A percentile compares a stretch with the other conserved stretches of the same genome.
Evolutionary conservation across 2,329 filamentous ascomycete genomes (phyloP).

Genomic region (Fusarium protoensiforme): DNA sequence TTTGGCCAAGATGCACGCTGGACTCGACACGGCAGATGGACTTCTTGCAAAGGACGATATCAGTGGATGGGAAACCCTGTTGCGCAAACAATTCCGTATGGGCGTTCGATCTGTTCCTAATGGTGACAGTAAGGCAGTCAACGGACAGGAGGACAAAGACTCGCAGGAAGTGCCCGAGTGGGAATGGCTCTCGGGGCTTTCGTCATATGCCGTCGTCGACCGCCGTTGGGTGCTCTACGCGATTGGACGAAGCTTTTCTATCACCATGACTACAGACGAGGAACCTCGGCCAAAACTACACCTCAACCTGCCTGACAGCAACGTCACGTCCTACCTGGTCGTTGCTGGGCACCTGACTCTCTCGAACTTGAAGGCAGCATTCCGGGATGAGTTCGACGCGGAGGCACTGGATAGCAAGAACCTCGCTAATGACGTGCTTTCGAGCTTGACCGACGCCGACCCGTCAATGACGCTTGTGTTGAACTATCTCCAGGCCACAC

Average conservation of each 20-base stretch:
- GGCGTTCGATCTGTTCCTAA: conserved; percentile 41
- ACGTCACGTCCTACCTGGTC: conserved; percentile 68
- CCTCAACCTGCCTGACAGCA: conserved; percentile 61
- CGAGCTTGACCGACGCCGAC: conserved; percentile 72
- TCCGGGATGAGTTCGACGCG: conserved; percentile 59
- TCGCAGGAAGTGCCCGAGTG: conserved; percentile 56
- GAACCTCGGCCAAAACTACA: conserved; percentile 47
- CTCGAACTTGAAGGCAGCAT: conserved; percentile 68
- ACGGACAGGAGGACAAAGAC: conserved; percentile 30
- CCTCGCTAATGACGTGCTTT: conserved; percentile 70
- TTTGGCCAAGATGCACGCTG: conserved; percentile 56
- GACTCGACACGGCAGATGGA: conserved; percentile 60
- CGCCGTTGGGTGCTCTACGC: conserved; percentile 73
- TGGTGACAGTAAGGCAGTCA: conserved; percentile 29
- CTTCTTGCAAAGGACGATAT: conserved; percentile 59
- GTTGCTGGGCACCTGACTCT: conserved; percentile 70
- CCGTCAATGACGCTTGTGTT: conserved; percentile 74
- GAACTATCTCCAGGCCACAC: conserved; percentile 72
- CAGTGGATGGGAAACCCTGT: conserved; percentile 60
- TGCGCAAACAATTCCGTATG: conserved; percentile 62
- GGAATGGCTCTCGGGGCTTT: conserved; percentile 58
- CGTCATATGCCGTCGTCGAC: conserved; percentile 66
- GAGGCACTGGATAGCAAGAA: conserved; percentile 58
- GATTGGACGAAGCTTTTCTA: conserved; percentile 70
- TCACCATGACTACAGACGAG: conserved; percentile 57